Evolutionary conservation across 768 basidiomycete species (phyloP), one percentile per base, ranked within the genome.

Genomic region (Rhodotorula taiwanensis): DNA sequence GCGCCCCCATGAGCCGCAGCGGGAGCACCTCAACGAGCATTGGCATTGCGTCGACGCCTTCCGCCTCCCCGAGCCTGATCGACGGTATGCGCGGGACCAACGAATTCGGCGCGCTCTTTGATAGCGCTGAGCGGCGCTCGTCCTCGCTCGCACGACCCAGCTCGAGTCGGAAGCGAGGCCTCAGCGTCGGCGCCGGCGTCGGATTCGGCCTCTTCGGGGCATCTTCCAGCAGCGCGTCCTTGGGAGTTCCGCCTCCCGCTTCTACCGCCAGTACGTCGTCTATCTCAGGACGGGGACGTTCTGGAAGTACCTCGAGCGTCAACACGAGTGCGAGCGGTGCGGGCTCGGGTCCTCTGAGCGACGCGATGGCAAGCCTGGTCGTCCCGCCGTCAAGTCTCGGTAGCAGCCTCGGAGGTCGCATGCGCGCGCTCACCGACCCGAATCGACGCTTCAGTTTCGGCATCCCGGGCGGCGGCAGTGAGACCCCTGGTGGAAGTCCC

Each of bases 21-120:
- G 53, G 55, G 56, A 41, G 48, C 25, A 41, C 57, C 1, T 41
- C 60, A 25, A 51, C 56, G 7, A 49, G 52, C 2, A 51, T 34
- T 7, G 53, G 42, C 3, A 55, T 45, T 7, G 51, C n/a, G 5
- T 13, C 18, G 21, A 58, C 58, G 33, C 49, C 58, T 5, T 4
- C 31, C 14, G 4, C 51, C 2, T 52, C 51, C 8, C 51, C 51
- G 1, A 23, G 33, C 13, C 25, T 52, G 21, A 15, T 1, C 34
- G 55, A 15, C 13, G 3, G 14, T 8, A 58, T 23, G 20, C 27
- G n/a, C 57, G 66, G 57, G 33, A 44, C 23, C 18, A 60, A 47
- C 58, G 67, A 68, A 55, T 68, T 68, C 18, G 67, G 67, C 18
- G 62, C 67, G 33, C 55, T 68, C 16, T 68, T 68, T 27, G 67